Percentiles rank a stretch among this genome's conserved stretches.
These are phyloP conservation scores for Cucumis cinereus DNA, from an alignment of 306 rosid genomes.

Conservation along the genomic window DNA sequence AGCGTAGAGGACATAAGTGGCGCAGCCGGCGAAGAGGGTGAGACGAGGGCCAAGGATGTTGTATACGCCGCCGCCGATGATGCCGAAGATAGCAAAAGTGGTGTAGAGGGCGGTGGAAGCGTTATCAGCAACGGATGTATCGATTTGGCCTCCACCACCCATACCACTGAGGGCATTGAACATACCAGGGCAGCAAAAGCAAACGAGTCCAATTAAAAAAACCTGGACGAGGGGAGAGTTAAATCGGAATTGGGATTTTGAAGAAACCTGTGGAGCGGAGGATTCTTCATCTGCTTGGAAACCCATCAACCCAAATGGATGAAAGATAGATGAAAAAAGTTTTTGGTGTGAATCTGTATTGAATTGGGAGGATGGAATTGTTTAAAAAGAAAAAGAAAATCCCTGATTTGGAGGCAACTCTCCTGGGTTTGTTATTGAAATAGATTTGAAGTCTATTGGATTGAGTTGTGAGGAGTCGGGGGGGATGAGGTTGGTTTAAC, in stretches of 20 bases:
- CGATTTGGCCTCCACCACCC: slow-evolving; percentile 90
- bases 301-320: slow-evolving; percentile 28
- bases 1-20: slow-evolving; percentile 62
- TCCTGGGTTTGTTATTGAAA: too few species aligned
- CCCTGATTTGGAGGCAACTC: too few species aligned
- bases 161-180: slow-evolving; percentile 82
- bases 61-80: slow-evolving; percentile 88
- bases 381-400: too few species aligned
- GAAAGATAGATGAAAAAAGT: too few species aligned
- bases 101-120: slow-evolving; percentile 70
- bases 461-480: too few species aligned
- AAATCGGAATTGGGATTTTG: slow-evolving; percentile 32
- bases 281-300: slow-evolving; percentile 26
- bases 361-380: too few species aligned
- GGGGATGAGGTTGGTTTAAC: too few species aligned
- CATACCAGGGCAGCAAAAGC: slow-evolving; percentile 97
- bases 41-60: slow-evolving; percentile 86
- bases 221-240: slow-evolving; percentile 68
- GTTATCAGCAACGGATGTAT: slow-evolving; percentile 59
- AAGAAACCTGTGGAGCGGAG: background rate
- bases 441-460: too few species aligned
- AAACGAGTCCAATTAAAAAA: slow-evolving; percentile 53
- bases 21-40: slow-evolving; percentile 63
- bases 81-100: slow-evolving; percentile 67
- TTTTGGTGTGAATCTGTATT: too few species aligned